A percentile compares a stretch with the other conserved stretches of the same genome.
phyloP scores from a whole-genome alignment of 768 basidiomycete species.

The Rhizopogon rudus region DNA sequence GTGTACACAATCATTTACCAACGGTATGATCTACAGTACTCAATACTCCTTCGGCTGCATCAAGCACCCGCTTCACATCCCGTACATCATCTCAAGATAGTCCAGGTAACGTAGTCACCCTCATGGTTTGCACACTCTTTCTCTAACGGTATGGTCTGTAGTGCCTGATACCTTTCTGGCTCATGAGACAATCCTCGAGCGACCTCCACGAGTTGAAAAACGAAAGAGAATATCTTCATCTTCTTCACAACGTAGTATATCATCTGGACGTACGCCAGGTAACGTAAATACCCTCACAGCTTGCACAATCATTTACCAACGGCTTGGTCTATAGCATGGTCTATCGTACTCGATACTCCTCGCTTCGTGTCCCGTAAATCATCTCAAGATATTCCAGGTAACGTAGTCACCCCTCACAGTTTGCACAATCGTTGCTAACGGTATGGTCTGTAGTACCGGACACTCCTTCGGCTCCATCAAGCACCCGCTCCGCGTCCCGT shows the following conservation, averaged over 20 bases:
- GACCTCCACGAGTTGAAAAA: conserved; percentile 10
- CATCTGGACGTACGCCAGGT: neutral
- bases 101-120: neutral
- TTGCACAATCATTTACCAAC: neutral
- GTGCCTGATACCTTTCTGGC: neutral
- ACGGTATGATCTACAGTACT: too few species aligned
- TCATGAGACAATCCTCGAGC: too few species aligned
- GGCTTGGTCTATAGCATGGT: neutral
- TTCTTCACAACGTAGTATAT: neutral
- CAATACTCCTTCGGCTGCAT: neutral
- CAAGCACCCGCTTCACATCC: conserved; percentile 4
- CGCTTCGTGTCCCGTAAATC: neutral
- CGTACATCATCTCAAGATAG: neutral
- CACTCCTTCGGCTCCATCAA: neutral
- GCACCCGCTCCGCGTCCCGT: neutral
- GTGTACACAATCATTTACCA: too few species aligned
- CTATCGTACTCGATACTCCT: neutral
- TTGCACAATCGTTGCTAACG: neutral
- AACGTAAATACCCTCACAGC: neutral
- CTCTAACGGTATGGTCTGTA: neutral
- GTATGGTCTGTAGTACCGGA: neutral
- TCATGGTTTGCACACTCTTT: neutral
- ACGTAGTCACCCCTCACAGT: neutral
- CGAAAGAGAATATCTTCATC: conserved; percentile 15
- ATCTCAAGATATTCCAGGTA: neutral